A percentile compares a stretch with the other conserved stretches of the same genome.
Conservation (phyloP, 108 stramenopile genomes). For the Cylindrotheca fusiformis region DNA sequence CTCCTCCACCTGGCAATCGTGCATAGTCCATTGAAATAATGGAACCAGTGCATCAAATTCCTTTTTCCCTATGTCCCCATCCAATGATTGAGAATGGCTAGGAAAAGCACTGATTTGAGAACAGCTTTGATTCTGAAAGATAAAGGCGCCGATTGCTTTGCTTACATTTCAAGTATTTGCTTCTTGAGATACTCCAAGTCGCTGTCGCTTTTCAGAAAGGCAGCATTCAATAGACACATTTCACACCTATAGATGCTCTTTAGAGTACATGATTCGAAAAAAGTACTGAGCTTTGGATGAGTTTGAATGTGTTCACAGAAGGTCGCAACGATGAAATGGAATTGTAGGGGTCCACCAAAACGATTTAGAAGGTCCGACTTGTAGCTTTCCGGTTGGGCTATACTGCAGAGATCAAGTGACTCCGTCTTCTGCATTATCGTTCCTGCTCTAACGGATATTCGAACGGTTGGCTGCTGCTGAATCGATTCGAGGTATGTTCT, state of each 20-base stretch:
- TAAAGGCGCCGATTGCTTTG: too few relatives aligned
- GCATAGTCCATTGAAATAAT: not conserved
- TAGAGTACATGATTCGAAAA: not conserved
- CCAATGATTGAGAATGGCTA: too few relatives aligned
- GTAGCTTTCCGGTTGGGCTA: not conserved
- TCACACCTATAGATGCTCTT: not conserved
- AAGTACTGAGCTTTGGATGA: not conserved
- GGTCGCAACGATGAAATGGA: not conserved
- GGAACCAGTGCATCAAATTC: not conserved
- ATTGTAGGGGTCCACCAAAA: not conserved
- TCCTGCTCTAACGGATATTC: too few relatives aligned
- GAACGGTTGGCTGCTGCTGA: too few relatives aligned
- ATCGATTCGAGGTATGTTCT: too few relatives aligned
- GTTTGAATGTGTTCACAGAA: not conserved
- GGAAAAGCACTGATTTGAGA: too few relatives aligned
- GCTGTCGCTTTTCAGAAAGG: too few relatives aligned
- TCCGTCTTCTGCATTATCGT: too few relatives aligned
- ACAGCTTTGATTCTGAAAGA: too few relatives aligned
- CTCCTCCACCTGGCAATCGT: not conserved
- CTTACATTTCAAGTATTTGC: too few relatives aligned
- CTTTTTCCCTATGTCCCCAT: too few relatives aligned
- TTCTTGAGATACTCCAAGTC: too few relatives aligned
- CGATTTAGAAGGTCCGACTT: not conserved
- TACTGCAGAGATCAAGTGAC: not conserved
- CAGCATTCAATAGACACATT: not conserved